Base-by-base conservation (phyloP, 441 rosid genomes). In the Pelargonium citronellum region DNA sequence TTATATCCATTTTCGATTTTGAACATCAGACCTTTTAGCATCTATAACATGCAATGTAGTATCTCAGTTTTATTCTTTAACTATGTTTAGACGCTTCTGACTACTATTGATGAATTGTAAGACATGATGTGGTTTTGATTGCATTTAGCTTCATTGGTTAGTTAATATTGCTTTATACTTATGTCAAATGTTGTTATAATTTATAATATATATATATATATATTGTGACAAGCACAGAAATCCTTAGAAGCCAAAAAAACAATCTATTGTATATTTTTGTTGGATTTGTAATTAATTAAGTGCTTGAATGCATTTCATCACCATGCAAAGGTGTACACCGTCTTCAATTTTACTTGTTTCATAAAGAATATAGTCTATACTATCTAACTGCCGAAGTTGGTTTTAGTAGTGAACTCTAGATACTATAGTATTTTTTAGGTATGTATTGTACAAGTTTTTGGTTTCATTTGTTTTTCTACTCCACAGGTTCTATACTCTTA, bases 401-500 rank as follows among this genome's bases (percentile, higher is more conserved):
- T 34, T 34, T 34, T 34, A 34, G 39, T 34, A 4, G 39, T 34
- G 39, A 34, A 3, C 39, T 34, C 9, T 44, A 43, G 55, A 41
- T 16, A 37, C 49, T 8, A 27, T 8, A 8, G 15, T 37, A 60
- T 66, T 12, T 43, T 57, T 39, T 63, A 37, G 66, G 16, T 20
- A 17, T 15, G 47, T 4, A 9, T 22, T 9, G 11, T 60, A 11
- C 51, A 49, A 67, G 16, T 60, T 24, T 13, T 69, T 61, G 72
- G 65, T 46, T 12, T 68, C 58, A 77, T 77, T 5, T 55, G 27
- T 20, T 11, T 75, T 66, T 67, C 53, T 64, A 11, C 24, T 73
- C 53, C 69, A 62, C 85, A 95, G 99, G 99, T 96, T 96, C 77
- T 96, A 96, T 80, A 91, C 97, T 58, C 98, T 91, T 44, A 93